Evolutionary conservation across 1,139 yeast genomes (phyloP).

Genomic region (Suhomyces atakaporum): DNA sequence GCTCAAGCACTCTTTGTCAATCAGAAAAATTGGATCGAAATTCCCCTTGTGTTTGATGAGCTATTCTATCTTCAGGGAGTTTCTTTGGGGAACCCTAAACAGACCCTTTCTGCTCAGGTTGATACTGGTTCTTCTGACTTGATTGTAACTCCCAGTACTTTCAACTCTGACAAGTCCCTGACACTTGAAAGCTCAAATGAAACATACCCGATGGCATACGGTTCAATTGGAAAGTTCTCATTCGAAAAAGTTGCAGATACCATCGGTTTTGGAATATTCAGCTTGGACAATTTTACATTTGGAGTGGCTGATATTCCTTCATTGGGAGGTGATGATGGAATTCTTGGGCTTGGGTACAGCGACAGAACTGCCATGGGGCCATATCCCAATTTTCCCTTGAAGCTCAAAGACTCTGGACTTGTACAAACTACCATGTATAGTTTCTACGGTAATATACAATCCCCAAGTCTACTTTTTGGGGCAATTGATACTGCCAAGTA

Average conservation of each 20-base stretch:
- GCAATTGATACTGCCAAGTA: constrained; percentile 22
- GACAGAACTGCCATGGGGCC: constrained; percentile 14
- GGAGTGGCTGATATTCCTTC: constrained; percentile 12
- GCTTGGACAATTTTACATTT: constrained; percentile 11
- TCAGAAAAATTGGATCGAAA: constrained; percentile 6
- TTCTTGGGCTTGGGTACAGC: constrained; percentile 25
- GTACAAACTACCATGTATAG: constrained; percentile 18
- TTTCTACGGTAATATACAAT: constrained; percentile 16
- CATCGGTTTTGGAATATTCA: constrained; percentile 8
- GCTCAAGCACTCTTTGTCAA: not conserved
- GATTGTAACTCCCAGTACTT: constrained; percentile 16
- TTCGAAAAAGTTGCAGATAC: constrained; percentile 16
- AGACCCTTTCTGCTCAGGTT: constrained; percentile 16
- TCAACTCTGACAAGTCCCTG: constrained; percentile 13
- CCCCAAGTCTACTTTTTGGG: constrained; percentile 22
- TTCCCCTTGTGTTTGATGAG: constrained; percentile 4
- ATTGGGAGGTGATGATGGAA: constrained; percentile 16
- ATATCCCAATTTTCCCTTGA: constrained; percentile 17
- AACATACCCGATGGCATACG: constrained; percentile 16
- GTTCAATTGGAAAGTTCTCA: constrained; percentile 18
- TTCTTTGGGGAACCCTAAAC: constrained; percentile 21
- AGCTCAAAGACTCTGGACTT: constrained; percentile 18
- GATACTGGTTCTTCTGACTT: constrained; percentile 30
- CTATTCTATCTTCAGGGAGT: constrained; percentile 18
- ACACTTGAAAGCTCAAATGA: constrained; percentile 14